Conservation (phyloP, 73 alveolate species). For the Breviolum minutum region DNA sequence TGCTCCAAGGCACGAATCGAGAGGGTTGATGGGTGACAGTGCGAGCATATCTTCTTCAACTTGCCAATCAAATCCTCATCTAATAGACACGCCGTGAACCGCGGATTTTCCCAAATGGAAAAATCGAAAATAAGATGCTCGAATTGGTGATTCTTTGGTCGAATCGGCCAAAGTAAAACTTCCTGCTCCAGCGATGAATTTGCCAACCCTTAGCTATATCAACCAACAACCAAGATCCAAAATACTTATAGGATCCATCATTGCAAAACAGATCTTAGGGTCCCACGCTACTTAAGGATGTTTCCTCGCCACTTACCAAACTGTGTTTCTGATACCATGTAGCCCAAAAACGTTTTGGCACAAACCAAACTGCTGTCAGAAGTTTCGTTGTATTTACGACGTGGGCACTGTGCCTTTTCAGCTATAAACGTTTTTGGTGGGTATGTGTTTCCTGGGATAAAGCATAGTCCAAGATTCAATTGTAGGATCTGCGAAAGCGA, state of each 20-base stretch:
- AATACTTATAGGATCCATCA: no score
- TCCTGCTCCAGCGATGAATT: background rate
- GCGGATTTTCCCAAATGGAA: background rate
- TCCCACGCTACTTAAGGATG: background rate
- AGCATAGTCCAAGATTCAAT: background rate
- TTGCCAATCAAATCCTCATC: background rate
- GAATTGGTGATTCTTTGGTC: background rate
- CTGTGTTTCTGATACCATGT: background rate
- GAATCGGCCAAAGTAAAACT: background rate
- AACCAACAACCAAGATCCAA: background rate
- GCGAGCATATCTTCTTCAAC: background rate
- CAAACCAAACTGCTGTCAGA: no score
- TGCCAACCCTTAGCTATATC: background rate
- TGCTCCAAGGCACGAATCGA: background rate
- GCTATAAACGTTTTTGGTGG: no score
- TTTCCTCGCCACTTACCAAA: no score
- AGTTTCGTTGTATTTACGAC: no score
- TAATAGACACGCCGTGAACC: background rate
- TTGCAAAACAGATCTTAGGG: no score
- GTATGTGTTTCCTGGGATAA: no score
- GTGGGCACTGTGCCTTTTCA: no score
- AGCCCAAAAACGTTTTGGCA: no score
- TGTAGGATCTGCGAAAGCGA: background rate
- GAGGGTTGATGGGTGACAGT: background rate
- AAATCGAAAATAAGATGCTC: background rate